Evolutionary conservation across 2,329 filamentous ascomycete genomes (phyloP).

Genomic region (Nigrospora oryzae): DNA sequence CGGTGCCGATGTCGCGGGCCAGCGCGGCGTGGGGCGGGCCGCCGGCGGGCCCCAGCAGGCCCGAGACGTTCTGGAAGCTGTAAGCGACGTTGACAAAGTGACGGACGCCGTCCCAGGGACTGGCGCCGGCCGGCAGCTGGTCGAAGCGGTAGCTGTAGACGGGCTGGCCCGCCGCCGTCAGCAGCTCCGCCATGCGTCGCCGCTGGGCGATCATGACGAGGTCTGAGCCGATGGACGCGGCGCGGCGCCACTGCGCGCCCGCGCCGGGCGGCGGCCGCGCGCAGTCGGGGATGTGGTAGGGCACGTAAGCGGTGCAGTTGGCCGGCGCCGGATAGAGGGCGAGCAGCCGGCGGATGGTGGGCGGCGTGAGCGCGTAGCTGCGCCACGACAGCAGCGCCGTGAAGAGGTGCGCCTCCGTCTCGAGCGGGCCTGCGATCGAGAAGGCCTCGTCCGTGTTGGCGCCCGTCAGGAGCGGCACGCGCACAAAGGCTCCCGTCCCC

Average conservation of each 20-base stretch:
- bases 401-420: slow-evolving; percentile 35
- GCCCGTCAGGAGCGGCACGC: slow-evolving; percentile 35
- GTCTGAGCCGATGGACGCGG: slow-evolving; percentile 34
- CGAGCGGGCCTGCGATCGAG: slow-evolving; percentile 24
- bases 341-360: slow-evolving; percentile 31
- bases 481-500: slow-evolving; percentile 28
- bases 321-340: slow-evolving; percentile 31
- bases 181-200: slow-evolving; percentile 34
- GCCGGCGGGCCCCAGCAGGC: slow-evolving; percentile 32
- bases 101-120: slow-evolving; percentile 29
- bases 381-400: slow-evolving; percentile 31
- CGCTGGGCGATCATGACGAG: slow-evolving; percentile 38
- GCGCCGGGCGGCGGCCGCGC: slow-evolving; percentile 12
- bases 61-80: slow-evolving; percentile 41
- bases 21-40: slow-evolving; percentile 27
- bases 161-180: slow-evolving; percentile 18
- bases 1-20: slow-evolving; percentile 27
- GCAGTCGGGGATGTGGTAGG: slow-evolving; percentile 29
- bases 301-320: slow-evolving; percentile 8
- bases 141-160: slow-evolving; percentile 43
- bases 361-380: slow-evolving; percentile 34
- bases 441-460: slow-evolving; percentile 41
- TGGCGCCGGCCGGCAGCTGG: slow-evolving; percentile 31
- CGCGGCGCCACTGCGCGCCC: slow-evolving; percentile 35
- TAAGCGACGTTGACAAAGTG: slow-evolving; percentile 41